phyloP scores from a whole-genome alignment of 202 grass and related monocot species.

The Setaria italica region DNA sequence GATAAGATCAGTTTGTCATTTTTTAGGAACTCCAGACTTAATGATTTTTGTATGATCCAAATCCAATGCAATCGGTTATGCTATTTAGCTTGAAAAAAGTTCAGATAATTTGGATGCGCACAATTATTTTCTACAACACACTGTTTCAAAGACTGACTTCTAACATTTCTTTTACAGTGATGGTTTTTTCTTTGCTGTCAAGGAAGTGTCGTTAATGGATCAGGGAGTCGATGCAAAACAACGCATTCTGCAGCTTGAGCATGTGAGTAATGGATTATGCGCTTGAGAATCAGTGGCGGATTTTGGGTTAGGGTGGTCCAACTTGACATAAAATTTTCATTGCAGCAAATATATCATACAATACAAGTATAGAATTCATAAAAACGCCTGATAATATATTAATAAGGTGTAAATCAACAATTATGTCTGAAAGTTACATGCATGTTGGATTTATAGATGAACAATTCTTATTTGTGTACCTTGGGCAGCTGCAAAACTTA shows the following conservation, averaged over 20 bases:
- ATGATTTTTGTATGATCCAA: neutral
- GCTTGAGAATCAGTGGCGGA: neutral
- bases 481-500: no score
- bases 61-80: neutral
- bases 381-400: no score
- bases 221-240: slow-evolving; percentile 83
- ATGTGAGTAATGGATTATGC: slow-evolving; percentile 59
- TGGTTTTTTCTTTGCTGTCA: slow-evolving; percentile 91
- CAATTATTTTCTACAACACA: slow-evolving; percentile 3
- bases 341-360: no score
- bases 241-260: slow-evolving; percentile 76
- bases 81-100: neutral
- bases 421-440: no score
- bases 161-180: slow-evolving; percentile 64
- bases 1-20: slow-evolving; percentile 9
- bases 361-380: no score
- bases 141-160: slow-evolving; percentile 22
- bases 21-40: neutral
- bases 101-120: neutral
- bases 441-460: no score
- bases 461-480: no score
- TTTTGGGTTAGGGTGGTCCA: no score
- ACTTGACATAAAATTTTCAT: no score
- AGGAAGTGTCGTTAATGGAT: slow-evolving; percentile 86
- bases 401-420: no score